Percentiles rank a stretch among this genome's conserved stretches.
These are phyloP conservation scores for Cryphonectria carpinicola DNA, from an alignment of 2,329 filamentous ascomycete species.

Conservation along the genomic window DNA sequence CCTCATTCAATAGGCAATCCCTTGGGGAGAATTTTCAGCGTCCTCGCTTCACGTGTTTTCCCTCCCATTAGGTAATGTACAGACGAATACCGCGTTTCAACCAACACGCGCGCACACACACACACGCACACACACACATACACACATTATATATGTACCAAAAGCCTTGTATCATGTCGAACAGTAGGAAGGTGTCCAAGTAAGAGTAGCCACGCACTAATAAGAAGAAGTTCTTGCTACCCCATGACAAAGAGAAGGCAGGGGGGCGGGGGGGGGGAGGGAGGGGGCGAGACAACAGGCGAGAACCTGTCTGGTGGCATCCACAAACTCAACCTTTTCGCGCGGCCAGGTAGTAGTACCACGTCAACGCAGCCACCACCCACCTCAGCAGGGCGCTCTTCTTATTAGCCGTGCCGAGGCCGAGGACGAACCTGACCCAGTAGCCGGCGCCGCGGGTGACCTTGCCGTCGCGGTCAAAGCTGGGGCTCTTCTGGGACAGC, in stretches of 20 bases:
- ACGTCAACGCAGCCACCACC: slow-evolving; percentile 45
- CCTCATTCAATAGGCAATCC: not conserved
- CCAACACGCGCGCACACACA: not conserved
- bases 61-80: not conserved
- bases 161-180: not conserved
- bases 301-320: too few species aligned
- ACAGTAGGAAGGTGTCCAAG: not conserved
- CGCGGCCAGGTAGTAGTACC: slow-evolving; percentile 24
- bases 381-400: slow-evolving; percentile 58
- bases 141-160: not conserved
- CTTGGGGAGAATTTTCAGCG: not conserved
- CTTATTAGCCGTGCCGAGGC: slow-evolving; percentile 54
- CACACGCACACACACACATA: not conserved
- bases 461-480: slow-evolving; percentile 66
- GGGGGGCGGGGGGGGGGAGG: too few species aligned
- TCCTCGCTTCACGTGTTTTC: not conserved
- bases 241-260: not conserved
- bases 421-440: slow-evolving; percentile 55
- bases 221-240: not conserved
- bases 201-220: not conserved
- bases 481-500: slow-evolving; percentile 52
- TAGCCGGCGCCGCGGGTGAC: slow-evolving; percentile 56
- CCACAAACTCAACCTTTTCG: slow-evolving; percentile 10
- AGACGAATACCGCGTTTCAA: not conserved
- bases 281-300: too few species aligned